A percentile compares a stretch with the other conserved stretches of the same genome.
These are phyloP conservation scores for Phytophthora foliorum DNA, from an alignment of 352 stramenopile genomes.

Conservation along the genomic window DNA sequence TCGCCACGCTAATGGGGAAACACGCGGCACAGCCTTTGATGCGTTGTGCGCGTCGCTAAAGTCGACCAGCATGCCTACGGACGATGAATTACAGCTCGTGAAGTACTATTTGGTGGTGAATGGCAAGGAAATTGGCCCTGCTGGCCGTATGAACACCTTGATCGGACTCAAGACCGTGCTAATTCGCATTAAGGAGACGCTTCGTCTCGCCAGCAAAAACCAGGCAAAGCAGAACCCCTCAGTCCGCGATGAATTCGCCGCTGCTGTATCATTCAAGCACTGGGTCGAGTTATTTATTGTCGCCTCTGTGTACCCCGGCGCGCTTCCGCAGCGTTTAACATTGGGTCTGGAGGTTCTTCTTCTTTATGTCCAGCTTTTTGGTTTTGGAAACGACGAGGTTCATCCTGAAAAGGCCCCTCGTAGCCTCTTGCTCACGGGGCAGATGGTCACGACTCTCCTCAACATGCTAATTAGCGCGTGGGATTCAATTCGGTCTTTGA, in stretches of 20 bases:
- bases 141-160: conserved; percentile 76
- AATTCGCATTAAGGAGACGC: conserved; percentile 76
- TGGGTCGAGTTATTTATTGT: conserved; percentile 81
- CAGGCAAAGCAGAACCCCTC: conserved; percentile 21
- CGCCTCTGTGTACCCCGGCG: conserved; percentile 67
- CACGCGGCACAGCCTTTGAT: conserved; percentile 78
- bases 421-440: conserved; percentile 58
- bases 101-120: conserved; percentile 78
- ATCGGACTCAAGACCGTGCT: conserved; percentile 83
- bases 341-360: conserved; percentile 78
- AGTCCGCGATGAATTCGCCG: conserved; percentile 35
- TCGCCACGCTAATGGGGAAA: conserved; percentile 63
- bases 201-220: conserved; percentile 61
- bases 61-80: conserved; percentile 75
- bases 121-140: conserved; percentile 75
- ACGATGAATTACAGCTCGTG: conserved; percentile 64
- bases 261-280: conserved; percentile 59
- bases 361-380: conserved; percentile 80
- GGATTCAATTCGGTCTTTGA: conserved; percentile 79
- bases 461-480: conserved; percentile 86
- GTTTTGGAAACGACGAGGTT: conserved; percentile 34
- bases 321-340: conserved; percentile 76
- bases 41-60: conserved; percentile 83
- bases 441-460: conserved; percentile 76
- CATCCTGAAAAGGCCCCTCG: conserved; percentile 9